Evolutionary conservation across 1,284 basidiomycete species (phyloP).

Genomic region (Trametes pubescens): DNA sequence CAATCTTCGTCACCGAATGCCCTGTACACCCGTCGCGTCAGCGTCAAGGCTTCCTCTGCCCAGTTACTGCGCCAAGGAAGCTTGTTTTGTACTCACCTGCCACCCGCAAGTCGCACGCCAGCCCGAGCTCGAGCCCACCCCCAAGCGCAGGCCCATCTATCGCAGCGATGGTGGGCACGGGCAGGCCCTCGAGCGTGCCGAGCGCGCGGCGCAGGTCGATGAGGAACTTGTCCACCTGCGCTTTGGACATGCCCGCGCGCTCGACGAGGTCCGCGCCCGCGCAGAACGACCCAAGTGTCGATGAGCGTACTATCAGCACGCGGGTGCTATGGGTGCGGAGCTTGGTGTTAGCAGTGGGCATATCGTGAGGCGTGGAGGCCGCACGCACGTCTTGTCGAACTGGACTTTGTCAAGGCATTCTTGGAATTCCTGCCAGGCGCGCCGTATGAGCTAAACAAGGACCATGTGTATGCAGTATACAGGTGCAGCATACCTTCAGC

Average conservation of each 20-base stretch:
- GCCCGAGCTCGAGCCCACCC: conserved; percentile 87
- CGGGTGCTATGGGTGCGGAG: conserved; percentile 59
- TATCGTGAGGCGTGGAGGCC: neutral
- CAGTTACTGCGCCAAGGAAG: too few relatives aligned
- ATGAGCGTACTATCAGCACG: conserved; percentile 82
- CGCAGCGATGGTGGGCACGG: conserved; percentile 90
- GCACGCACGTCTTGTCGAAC: conserved; percentile 69
- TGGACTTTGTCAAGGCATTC: conserved; percentile 74
- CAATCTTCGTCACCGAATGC: conserved; percentile 75
- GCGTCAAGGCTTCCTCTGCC: neutral
- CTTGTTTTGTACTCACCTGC: conserved; percentile 61
- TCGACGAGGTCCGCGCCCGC: conserved; percentile 93
- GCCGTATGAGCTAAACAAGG: neutral
- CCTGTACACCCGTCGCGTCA: conserved; percentile 46
- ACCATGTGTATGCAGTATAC: neutral
- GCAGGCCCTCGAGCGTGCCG: conserved; percentile 78
- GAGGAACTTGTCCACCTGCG: conserved; percentile 84
- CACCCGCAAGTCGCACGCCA: conserved; percentile 90
- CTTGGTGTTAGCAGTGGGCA: neutral
- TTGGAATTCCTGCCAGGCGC: conserved; percentile 69
- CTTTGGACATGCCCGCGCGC: conserved; percentile 79
- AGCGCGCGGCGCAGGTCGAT: conserved; percentile 78
- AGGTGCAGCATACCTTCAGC: conserved; percentile 58
- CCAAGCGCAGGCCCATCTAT: conserved; percentile 95
- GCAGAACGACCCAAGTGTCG: conserved; percentile 83